phyloP scores from a whole-genome alignment of 176 grass and related monocot genomes.

The Musa itinerans region DNA sequence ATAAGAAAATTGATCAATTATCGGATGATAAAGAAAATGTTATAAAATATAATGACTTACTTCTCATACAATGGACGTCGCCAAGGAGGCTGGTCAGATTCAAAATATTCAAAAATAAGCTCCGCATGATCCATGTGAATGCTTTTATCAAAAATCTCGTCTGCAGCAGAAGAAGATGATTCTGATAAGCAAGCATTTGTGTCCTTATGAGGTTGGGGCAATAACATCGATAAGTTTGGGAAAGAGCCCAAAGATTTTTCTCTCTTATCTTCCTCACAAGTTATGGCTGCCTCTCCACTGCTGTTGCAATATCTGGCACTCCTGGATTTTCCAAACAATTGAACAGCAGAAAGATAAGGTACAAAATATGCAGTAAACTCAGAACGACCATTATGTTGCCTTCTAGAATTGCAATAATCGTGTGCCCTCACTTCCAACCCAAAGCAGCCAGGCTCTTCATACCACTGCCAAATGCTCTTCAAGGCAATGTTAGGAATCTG shows the following conservation, averaged over 20 bases:
- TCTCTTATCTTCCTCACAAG: not conserved
- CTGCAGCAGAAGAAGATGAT: not conserved
- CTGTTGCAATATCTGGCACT: conserved; percentile 13
- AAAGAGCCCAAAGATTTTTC: conserved; percentile 26
- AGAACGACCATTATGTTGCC: not conserved
- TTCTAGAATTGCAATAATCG: conserved; percentile 6
- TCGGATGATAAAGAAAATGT: not conserved
- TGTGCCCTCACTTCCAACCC: conserved; percentile 53
- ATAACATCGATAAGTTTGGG: conserved; percentile 42
- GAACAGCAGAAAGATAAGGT: conserved; percentile 62
- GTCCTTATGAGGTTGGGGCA: conserved; percentile 27
- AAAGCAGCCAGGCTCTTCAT: conserved; percentile 70
- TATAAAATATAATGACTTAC: conserved; percentile 30
- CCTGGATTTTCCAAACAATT: conserved; percentile 46
- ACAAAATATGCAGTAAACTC: conserved; percentile 61
- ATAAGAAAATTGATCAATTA: no score
- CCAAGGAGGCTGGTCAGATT: conserved; percentile 64
- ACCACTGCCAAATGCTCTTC: conserved; percentile 52
- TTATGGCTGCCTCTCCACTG: conserved; percentile 1
- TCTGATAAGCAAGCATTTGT: conserved; percentile 7
- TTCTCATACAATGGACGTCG: conserved; percentile 52
- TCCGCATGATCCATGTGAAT: conserved; percentile 11
- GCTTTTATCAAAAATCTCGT: not conserved
- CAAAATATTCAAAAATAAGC: conserved; percentile 75
- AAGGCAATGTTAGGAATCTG: conserved; percentile 37